Evolutionary conservation across 306 rosid genomes (phyloP).

Genomic region (Trichosanthes cucumerina): DNA sequence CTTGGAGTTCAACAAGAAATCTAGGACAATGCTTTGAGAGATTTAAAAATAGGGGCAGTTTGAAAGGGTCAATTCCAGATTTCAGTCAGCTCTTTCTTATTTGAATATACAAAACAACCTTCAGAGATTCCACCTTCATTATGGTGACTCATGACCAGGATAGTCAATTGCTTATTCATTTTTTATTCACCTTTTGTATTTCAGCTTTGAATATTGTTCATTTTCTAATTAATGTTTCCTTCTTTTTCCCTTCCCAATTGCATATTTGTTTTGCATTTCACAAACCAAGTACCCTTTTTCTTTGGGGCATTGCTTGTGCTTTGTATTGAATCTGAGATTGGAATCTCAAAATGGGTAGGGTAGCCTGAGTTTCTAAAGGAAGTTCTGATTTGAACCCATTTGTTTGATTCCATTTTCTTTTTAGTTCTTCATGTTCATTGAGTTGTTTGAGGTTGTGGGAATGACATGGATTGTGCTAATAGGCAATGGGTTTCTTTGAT

Average conservation of each 20-base stretch:
- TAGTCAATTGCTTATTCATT: background rate
- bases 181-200: background rate
- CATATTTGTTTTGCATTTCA: background rate
- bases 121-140: too few relatives aligned
- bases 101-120: background rate
- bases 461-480: background rate
- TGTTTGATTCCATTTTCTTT: background rate
- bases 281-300: background rate
- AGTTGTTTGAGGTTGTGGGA: background rate
- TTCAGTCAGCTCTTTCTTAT: background rate
- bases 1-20: background rate
- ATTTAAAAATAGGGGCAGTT: background rate
- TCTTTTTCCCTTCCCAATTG: background rate
- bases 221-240: background rate
- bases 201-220: background rate
- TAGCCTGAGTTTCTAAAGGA: background rate
- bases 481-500: background rate
- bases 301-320: background rate
- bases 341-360: background rate
- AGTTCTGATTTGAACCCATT: background rate
- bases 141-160: background rate
- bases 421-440: background rate
- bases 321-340: background rate
- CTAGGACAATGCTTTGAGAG: background rate
- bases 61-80: background rate